Evolutionary conservation across 2,329 filamentous ascomycete species (phyloP).

Genomic region (Fusarium sp.): DNA sequence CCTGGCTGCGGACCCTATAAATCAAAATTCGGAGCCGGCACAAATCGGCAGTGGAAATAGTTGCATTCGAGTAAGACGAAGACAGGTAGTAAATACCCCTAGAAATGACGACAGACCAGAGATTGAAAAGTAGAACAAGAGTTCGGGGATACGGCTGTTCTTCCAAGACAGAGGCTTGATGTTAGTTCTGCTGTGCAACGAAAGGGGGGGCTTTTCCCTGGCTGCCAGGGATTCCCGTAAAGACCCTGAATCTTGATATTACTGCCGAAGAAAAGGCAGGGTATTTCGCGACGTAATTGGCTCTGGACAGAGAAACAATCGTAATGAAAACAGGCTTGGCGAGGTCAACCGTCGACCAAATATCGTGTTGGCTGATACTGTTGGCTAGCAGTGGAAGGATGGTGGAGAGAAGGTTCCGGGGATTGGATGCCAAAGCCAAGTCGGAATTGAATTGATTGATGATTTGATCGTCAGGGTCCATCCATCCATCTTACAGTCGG

Average conservation of each 20-base stretch:
- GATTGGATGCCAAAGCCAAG: conserved; percentile 1
- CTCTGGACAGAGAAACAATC: not conserved
- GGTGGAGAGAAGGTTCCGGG: conserved; percentile 33
- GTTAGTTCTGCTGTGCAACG: conserved; percentile 18
- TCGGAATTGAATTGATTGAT: conserved; percentile 19
- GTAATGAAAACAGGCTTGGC: conserved; percentile 10
- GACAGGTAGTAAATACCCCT: not conserved
- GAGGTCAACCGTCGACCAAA: not conserved
- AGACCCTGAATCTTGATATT: conserved; percentile 26
- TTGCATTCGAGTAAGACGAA: conserved; percentile 1
- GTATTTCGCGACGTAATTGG: not conserved
- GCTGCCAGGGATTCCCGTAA: conserved; percentile 19
- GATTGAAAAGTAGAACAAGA: not conserved
- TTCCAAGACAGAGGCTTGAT: conserved; percentile 8
- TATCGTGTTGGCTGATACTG: not conserved
- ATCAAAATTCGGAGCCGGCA: conserved; percentile 19
- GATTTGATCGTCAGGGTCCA: conserved; percentile 42
- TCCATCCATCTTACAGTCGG: conserved; percentile 28
- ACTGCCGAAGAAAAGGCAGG: conserved; percentile 11
- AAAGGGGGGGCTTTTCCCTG: conserved; percentile 15
- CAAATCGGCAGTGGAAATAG: conserved; percentile 14
- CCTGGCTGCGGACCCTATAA: conserved; percentile 15
- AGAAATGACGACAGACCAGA: conserved; percentile 17
- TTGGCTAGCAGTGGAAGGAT: not conserved
- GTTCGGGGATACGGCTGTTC: not conserved